phyloP scores from a whole-genome alignment of 352 stramenopile genomes.

The Ophiocytium majus region DNA sequence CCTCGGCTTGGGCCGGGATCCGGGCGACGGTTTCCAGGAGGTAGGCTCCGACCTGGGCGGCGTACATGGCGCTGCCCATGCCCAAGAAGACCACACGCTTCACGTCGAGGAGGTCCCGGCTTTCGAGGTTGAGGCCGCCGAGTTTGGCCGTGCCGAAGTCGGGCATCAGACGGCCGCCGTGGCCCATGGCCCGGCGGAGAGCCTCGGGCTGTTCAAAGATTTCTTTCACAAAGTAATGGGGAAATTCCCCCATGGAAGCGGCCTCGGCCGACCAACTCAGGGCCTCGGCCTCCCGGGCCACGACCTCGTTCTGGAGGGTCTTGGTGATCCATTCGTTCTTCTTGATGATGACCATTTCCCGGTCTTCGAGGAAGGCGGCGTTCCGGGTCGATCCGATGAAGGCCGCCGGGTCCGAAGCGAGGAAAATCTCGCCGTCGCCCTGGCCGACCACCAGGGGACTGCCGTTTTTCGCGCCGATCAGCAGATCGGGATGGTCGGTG shows the following conservation, averaged over 20 bases:
- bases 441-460: background rate
- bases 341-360: background rate
- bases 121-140: background rate
- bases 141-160: background rate
- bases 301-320: background rate
- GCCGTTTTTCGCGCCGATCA: background rate
- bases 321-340: background rate
- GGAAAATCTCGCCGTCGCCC: background rate
- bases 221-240: background rate
- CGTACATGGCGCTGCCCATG: background rate
- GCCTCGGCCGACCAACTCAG: background rate
- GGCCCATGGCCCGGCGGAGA: background rate
- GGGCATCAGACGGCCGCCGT: background rate
- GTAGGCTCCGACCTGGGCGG: background rate
- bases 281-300: no score
- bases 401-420: background rate
- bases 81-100: background rate
- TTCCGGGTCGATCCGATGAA: background rate
- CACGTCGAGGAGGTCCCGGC: background rate
- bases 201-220: background rate
- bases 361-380: background rate
- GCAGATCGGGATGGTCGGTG: background rate
- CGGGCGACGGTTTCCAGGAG: background rate
- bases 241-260: background rate
- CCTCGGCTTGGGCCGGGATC: background rate